Percentiles rank a stretch among this genome's conserved stretches.
Evolutionary conservation across 164 flowering plant genomes (phyloP).

Genomic region (Amborella trichopoda): DNA sequence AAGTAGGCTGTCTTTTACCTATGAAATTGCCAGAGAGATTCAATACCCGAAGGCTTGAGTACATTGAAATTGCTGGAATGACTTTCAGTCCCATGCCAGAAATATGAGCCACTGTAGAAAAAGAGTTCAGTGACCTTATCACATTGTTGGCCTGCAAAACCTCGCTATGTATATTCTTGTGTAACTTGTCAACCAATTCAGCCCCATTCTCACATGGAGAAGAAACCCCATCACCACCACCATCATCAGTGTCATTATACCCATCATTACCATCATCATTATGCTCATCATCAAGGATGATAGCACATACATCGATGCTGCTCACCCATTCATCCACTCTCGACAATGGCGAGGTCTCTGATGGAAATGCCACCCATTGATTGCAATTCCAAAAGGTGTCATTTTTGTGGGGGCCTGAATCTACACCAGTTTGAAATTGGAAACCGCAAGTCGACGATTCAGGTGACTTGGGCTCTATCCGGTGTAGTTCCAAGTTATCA

Average conservation of each 20-base stretch:
- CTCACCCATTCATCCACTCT: constrained; percentile 82
- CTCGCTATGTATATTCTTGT: too few relatives aligned
- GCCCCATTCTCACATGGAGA: too few relatives aligned
- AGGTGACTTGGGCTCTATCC: too few relatives aligned
- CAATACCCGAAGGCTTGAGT: constrained; percentile 62
- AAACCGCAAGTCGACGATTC: too few relatives aligned
- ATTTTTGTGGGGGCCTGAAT: too few relatives aligned
- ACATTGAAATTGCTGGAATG: constrained; percentile 45
- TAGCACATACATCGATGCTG: constrained; percentile 30
- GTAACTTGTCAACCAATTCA: too few relatives aligned
- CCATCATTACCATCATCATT: background rate
- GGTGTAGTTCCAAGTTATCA: constrained; percentile 59
- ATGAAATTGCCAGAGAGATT: constrained; percentile 73
- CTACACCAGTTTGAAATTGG: too few relatives aligned
- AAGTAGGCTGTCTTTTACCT: constrained; percentile 24
- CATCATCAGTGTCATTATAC: constrained; percentile 20
- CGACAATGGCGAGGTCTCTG: constrained; percentile 36
- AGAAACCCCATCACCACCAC: too few relatives aligned
- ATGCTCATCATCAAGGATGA: constrained; percentile 6
- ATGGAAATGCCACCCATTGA: constrained; percentile 83
- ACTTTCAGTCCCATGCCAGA: constrained; percentile 62
- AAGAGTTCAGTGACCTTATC: constrained; percentile 64
- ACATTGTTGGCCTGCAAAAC: constrained; percentile 54
- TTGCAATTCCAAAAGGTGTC: too few relatives aligned
- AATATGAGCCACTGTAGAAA: constrained; percentile 73